Evolutionary conservation across 2,329 filamentous ascomycete genomes (phyloP).

Genomic region (Claviceps monticola): DNA sequence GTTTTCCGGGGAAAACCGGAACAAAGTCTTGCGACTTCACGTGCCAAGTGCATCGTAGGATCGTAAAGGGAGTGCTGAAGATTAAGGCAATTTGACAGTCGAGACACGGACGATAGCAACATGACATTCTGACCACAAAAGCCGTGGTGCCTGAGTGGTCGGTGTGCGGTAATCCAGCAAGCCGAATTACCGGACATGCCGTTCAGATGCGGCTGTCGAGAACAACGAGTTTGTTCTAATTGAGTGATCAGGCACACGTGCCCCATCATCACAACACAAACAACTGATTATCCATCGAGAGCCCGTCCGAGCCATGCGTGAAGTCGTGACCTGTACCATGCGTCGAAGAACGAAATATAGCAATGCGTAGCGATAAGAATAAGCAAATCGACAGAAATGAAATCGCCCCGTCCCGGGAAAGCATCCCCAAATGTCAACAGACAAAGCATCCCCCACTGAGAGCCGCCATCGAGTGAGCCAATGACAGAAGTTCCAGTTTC

Average conservation of each 20-base stretch:
- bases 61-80: neutral
- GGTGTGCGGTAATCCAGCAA: slow-evolving; percentile 7
- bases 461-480: neutral
- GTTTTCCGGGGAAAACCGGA: slow-evolving; percentile 1
- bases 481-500: neutral
- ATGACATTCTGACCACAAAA: neutral
- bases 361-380: slow-evolving; percentile 19
- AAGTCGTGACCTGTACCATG: slow-evolving; percentile 19
- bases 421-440: neutral
- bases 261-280: slow-evolving; percentile 4
- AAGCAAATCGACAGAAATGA: slow-evolving; percentile 8
- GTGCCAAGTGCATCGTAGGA: slow-evolving; percentile 1
- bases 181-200: slow-evolving; percentile 25
- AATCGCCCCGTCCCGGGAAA: slow-evolving; percentile 7
- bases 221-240: slow-evolving; percentile 6
- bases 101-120: neutral
- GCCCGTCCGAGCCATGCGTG: slow-evolving; percentile 25
- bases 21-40: neutral
- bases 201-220: slow-evolving; percentile 19
- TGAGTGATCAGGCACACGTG: slow-evolving; percentile 1
- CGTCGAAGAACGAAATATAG: slow-evolving; percentile 31
- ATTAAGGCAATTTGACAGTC: neutral
- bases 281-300: slow-evolving; percentile 8
- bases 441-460: neutral
- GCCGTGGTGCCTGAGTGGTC: neutral